Base-by-base conservation (phyloP, 1,284 basidiomycete genomes). In the Ganoderma multipileum region DNA sequence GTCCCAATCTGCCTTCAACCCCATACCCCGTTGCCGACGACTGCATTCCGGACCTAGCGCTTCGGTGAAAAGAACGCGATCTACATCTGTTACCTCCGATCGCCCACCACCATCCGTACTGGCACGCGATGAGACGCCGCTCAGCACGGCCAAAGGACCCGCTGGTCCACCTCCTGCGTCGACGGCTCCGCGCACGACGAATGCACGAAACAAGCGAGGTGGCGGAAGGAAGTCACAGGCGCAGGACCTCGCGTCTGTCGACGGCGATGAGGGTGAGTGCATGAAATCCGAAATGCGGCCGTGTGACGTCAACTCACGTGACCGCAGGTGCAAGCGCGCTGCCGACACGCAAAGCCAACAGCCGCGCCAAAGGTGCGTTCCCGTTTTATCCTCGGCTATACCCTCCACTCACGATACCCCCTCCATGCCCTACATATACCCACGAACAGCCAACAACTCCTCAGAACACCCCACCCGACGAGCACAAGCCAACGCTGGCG, bases 11-110 rank as follows among this genome's bases (percentile, higher is more conserved):
- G 69, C 30, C 55, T 61, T 23, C 63, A 44, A 38, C 54, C n/a
- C 57, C 64, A 30, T 59, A 68, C 65, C 64, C 14, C 71, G 64
- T 74, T 69, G 59, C 60, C 69, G 54, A 73, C 41, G n/a, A 67
- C 52, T 52, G 76, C 65, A 61, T 63, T 63, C 63, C 28, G 59
- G 54, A 64, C 67, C 62, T 74, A 92, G 91, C 63, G 78, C 77
- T 64, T 80, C 85, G 60, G 86, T 87, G 76, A 92, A 92, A 79
- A 87, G 91, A 60, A 90, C 89, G 42, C 84, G 91, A 81, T 93
- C 91, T 62, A 85, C 88, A 63, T 93, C 91, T 47, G 87, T 85
- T 61, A 82, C 83, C 6, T 92, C 91, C 59, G 89, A 92, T 77
- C 85, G 80, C 47, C 86, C 81, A 33, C 76, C 79, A 62, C 76